Conservation (phyloP, 352 stramenopile genomes). For the Blastocystis sp. region DNA sequence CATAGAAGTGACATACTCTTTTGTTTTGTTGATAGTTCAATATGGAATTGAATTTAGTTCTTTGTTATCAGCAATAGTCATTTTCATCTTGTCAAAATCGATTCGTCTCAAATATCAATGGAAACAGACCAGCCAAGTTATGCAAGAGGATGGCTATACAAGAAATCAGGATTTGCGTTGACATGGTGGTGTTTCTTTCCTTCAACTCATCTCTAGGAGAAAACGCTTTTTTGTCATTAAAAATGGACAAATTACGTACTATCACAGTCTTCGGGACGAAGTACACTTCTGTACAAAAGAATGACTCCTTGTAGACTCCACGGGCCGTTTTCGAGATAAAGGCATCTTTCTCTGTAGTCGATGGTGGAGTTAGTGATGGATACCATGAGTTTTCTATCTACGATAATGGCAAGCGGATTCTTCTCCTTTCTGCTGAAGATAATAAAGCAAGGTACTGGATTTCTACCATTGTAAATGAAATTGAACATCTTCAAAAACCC, state of each 20-base stretch:
- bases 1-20: too few relatives aligned
- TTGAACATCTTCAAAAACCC: not conserved
- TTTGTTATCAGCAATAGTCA: too few relatives aligned
- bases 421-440: constrained; percentile 44
- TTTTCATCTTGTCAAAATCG: too few relatives aligned
- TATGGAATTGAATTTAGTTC: too few relatives aligned
- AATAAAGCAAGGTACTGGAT: constrained; percentile 66
- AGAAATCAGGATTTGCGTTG: not conserved
- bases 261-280: constrained; percentile 27
- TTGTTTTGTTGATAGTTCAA: too few relatives aligned
- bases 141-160: constrained; percentile 47
- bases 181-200: not conserved
- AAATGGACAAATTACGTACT: constrained; percentile 33
- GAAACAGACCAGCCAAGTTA: not conserved
- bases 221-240: constrained; percentile 59
- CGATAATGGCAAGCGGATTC: constrained; percentile 23
- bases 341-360: not conserved
- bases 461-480: not conserved
- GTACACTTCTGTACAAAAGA: not conserved
- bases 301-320: constrained; percentile 31
- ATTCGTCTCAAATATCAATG: not conserved
- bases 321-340: constrained; percentile 12
- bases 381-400: constrained; percentile 63
- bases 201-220: not conserved
- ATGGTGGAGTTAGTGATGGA: not conserved